These are phyloP conservation scores for Plenodomus lindquistii DNA, from an alignment of 2,329 filamentous ascomycete species.

Conservation along the genomic window DNA sequence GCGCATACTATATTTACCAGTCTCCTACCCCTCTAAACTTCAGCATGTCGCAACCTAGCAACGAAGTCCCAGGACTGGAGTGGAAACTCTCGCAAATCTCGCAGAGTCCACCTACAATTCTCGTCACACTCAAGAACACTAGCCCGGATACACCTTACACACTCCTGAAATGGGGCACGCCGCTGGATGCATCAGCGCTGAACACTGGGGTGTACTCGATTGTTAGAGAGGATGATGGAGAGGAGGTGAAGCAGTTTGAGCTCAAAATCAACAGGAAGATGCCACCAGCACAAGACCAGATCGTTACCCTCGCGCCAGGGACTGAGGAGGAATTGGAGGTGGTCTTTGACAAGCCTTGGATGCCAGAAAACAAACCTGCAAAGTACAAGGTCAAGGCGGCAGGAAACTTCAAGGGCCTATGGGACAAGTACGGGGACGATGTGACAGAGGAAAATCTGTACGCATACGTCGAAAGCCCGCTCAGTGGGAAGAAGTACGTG, in stretches of 20 bases:
- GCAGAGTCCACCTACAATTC: constrained; percentile 35
- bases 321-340: constrained; percentile 40
- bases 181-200: constrained; percentile 44
- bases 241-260: constrained; percentile 32
- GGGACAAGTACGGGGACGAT: constrained; percentile 33
- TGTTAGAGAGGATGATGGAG: constrained; percentile 26
- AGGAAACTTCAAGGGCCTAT: constrained; percentile 42
- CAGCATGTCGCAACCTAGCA: constrained; percentile 24
- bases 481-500: constrained; percentile 27
- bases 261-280: constrained; percentile 44
- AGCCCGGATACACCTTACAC: constrained; percentile 40
- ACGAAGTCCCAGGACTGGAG: constrained; percentile 31
- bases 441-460: constrained; percentile 31
- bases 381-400: constrained; percentile 42
- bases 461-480: constrained; percentile 26
- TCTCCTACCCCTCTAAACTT: constrained; percentile 20
- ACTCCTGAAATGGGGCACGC: constrained; percentile 47
- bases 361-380: constrained; percentile 40
- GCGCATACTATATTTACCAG: constrained; percentile 35
- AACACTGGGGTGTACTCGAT: constrained; percentile 46
- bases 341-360: constrained; percentile 43
- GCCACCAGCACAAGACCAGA: constrained; percentile 41
- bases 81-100: constrained; percentile 36
- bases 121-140: constrained; percentile 44
- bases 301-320: constrained; percentile 43